Evolutionary conservation across 2,329 filamentous ascomycete genomes (phyloP), one percentile per base, ranked within the genome.

Genomic region (Penicillium sp.): DNA sequence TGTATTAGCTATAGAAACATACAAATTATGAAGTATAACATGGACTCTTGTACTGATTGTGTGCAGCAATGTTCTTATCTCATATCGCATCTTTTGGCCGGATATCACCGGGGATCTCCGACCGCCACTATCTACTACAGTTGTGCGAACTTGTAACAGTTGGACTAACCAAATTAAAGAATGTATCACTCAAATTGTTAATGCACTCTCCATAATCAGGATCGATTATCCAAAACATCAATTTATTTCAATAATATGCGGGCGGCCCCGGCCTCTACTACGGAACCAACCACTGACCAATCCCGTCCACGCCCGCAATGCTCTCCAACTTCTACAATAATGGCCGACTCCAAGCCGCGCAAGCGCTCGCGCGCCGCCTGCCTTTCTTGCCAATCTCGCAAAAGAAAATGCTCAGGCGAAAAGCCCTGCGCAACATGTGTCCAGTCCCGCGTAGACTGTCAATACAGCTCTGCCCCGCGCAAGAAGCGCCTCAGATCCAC

Each of bases 331-430:
- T 39, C 31, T 42, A 48, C 52, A 33, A 56, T 47, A 25, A 73
- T 73, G 70, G 50, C 65, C 44, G 69, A 73, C 31, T 63, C 66
- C 19, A 62, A 56, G 9, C 62, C 61, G 14, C 69, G 72, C 53
- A 74, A 72, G 62, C 77, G 80, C 1, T 77, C 80, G 25, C 76
- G 75, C 39, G 58, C 78, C 9, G 81, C 80, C 23, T 83, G 81
- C 62, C 72, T 80, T 55, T 78, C 81, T 19, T 85, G 83, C 55
- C 77, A 83, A 35, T 76, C 83, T 13, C 78, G 83, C 49, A 85
- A 85, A 67, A 77, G 83, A 46, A 82, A 83, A 70, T 85, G 83
- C 62, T 80, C 85, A 59, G 82, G 83, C 13, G 72, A 72, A 6
- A 72, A 77, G 42, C 83, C 83, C 0, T 85, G 83, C 65, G 76